These are phyloP conservation scores for Agastache rugosa DNA, from an alignment of 257 asterid genomes.

Conservation along the genomic window DNA sequence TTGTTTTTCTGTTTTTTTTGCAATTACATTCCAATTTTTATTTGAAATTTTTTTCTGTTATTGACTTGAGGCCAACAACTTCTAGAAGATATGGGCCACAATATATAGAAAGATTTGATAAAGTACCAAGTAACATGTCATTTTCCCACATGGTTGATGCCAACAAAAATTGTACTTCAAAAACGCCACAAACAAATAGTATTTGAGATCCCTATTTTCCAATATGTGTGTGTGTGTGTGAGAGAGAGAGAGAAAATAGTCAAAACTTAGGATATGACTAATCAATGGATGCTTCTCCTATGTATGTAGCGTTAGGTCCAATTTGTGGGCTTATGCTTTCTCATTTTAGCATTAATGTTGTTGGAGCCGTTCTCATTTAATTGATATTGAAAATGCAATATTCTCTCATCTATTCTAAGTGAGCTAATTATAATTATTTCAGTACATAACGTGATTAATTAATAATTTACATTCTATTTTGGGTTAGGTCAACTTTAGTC, in stretches of 20 bases:
- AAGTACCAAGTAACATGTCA: background rate
- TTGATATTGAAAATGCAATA: too few relatives aligned
- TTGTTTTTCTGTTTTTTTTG: too few relatives aligned
- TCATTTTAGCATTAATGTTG: background rate
- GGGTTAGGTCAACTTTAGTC: background rate
- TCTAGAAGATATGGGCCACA: background rate
- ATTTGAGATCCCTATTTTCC: background rate
- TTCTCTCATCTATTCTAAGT: background rate
- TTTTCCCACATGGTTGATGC: background rate
- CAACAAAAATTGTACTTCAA: background rate
- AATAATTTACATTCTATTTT: too few relatives aligned
- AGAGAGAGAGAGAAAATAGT: background rate
- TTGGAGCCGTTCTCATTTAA: background rate
- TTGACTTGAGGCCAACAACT: background rate
- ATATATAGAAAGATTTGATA: background rate
- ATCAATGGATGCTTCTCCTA: conserved; percentile 19
- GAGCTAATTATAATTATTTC: background rate
- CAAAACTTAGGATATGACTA: background rate
- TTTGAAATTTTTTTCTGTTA: too few relatives aligned
- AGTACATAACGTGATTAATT: background rate
- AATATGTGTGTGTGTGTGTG: too few relatives aligned
- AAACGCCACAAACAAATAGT: conserved; percentile 22
- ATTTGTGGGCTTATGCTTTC: background rate
- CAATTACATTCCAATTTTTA: too few relatives aligned
- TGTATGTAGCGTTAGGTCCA: background rate